Evolutionary conservation across 345 rosid species (phyloP).

Genomic region (Reutealis trisperma): DNA sequence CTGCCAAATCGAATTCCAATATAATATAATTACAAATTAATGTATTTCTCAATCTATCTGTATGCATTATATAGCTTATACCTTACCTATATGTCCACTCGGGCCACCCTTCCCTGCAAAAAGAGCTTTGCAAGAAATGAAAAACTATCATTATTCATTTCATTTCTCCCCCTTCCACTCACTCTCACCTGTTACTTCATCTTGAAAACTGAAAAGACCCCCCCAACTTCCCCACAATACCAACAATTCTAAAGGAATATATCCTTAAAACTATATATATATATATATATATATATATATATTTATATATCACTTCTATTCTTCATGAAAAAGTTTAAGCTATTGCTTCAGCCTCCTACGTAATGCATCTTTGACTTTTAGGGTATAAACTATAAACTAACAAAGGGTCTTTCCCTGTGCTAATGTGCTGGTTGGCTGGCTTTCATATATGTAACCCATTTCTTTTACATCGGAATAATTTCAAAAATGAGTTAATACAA

Average conservation of each 20-base stretch:
- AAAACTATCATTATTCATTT: neutral
- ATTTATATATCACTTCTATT: no score
- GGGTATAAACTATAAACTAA: neutral
- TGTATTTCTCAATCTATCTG: no score
- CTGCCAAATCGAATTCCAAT: constrained; percentile 33
- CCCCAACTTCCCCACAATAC: constrained; percentile 55
- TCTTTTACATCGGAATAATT: no score
- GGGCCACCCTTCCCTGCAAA: constrained; percentile 24
- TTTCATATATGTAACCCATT: no score
- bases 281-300: no score
- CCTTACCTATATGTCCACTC: constrained; percentile 19
- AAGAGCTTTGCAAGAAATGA: neutral
- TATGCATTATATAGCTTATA: no score
- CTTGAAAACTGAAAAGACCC: constrained; percentile 53
- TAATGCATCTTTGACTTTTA: no score
- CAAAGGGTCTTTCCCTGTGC: no score
- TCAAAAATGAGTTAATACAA: no score
- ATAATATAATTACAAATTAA: neutral
- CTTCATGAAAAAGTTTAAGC: neutral
- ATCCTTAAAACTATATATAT: no score
- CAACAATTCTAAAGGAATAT: constrained; percentile 15
- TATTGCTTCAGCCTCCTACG: neutral
- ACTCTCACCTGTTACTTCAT: constrained; percentile 26
- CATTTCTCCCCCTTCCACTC: constrained; percentile 19
- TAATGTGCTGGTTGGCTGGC: no score